Conservation (phyloP, 2,329 filamentous ascomycete genomes). For the Colletotrichum acutatum region DNA sequence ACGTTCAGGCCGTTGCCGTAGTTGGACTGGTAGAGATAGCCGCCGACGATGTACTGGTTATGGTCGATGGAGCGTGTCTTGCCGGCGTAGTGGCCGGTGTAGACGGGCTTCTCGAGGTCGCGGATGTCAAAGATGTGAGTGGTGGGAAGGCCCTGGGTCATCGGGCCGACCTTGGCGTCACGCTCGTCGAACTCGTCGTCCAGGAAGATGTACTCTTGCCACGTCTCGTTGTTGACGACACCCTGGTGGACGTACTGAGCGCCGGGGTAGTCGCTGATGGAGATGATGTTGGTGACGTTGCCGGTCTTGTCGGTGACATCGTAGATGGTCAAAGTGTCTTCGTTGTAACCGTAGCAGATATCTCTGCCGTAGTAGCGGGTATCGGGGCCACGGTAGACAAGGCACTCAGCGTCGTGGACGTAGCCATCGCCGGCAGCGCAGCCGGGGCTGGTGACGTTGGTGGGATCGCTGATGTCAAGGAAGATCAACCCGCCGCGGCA, state of each 20-base stretch:
- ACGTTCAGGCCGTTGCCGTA: constrained; percentile 55
- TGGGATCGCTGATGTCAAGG: constrained; percentile 65
- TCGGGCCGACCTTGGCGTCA: constrained; percentile 50
- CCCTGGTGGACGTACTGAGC: constrained; percentile 66
- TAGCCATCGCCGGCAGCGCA: constrained; percentile 67
- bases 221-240: constrained; percentile 57
- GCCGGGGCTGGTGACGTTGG: constrained; percentile 63
- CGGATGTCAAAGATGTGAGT: constrained; percentile 60
- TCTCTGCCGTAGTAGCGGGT: constrained; percentile 56
- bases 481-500: constrained; percentile 68
- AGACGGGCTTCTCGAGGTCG: constrained; percentile 50
- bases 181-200: constrained; percentile 63
- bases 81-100: constrained; percentile 53
- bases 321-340: constrained; percentile 61
- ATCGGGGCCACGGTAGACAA: constrained; percentile 64
- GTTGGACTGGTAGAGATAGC: constrained; percentile 56
- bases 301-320: constrained; percentile 61
- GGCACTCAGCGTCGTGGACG: constrained; percentile 70
- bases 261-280: constrained; percentile 63
- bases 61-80: constrained; percentile 46
- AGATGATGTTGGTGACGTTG: constrained; percentile 56
- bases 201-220: constrained; percentile 54
- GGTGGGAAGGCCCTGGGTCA: constrained; percentile 53
- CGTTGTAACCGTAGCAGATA: constrained; percentile 68
- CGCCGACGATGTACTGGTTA: constrained; percentile 56